These are phyloP conservation scores for Cladorrhinum sp. DNA, from an alignment of 2,329 filamentous ascomycete species.

Conservation along the genomic window DNA sequence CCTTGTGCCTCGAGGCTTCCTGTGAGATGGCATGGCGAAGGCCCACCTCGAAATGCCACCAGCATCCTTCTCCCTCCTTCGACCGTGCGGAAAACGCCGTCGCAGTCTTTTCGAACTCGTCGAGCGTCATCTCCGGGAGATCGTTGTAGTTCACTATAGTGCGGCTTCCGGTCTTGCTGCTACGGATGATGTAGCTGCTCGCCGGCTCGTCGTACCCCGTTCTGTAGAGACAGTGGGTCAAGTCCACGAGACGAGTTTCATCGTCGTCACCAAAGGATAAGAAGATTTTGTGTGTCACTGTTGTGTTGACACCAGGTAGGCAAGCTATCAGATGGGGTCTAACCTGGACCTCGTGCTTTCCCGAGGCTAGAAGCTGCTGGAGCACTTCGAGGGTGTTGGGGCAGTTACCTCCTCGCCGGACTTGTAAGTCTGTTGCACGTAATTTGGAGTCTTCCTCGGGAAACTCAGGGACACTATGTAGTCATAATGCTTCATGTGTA, in stretches of 20 bases:
- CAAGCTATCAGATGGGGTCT: conserved; percentile 44
- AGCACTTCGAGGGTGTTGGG: conserved; percentile 70
- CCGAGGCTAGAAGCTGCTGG: conserved; percentile 52
- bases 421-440: conserved; percentile 57
- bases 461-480: conserved; percentile 59
- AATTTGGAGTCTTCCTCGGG: conserved; percentile 71
- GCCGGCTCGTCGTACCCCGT: conserved; percentile 53
- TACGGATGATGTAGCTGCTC: conserved; percentile 68
- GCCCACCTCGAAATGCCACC: conserved; percentile 71
- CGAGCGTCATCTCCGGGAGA: conserved; percentile 63
- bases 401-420: conserved; percentile 69
- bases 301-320: conserved; percentile 53
- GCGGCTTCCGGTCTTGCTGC: conserved; percentile 54
- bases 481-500: conserved; percentile 10
- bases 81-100: conserved; percentile 36
- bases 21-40: not conserved
- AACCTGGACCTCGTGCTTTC: conserved; percentile 27
- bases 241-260: conserved; percentile 38
- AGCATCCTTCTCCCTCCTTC: conserved; percentile 39
- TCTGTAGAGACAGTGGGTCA: conserved; percentile 60
- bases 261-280: conserved; percentile 47
- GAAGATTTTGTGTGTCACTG: conserved; percentile 50
- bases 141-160: conserved; percentile 70
- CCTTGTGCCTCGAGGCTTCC: not conserved
- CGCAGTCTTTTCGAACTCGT: conserved; percentile 54